Conservation (phyloP, 768 basidiomycete species). For the Rhizopogon sp. region DNA sequence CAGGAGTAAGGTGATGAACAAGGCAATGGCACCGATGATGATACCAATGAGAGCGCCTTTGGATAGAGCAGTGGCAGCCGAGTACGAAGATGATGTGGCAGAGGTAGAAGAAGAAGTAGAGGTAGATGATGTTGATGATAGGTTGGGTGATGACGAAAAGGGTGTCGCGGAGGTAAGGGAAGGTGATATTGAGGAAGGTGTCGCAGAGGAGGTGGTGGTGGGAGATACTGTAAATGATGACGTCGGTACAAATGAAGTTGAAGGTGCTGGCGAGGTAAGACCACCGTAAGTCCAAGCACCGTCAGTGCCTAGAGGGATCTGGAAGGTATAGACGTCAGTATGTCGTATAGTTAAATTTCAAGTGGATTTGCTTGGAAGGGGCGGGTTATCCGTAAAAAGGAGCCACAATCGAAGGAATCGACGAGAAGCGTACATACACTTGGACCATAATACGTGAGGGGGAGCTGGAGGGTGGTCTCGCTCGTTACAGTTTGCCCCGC, state of each 20-base stretch:
- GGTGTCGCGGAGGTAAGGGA: conserved; percentile 24
- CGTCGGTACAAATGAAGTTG: conserved; percentile 14
- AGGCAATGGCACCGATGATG: conserved; percentile 50
- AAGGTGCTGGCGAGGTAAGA: conserved; percentile 55
- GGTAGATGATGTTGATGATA: conserved; percentile 21
- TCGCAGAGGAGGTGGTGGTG: conserved; percentile 15
- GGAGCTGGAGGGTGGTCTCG: conserved; percentile 54
- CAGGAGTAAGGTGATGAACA: conserved; percentile 53
- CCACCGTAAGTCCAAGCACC: conserved; percentile 72
- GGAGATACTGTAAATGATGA: conserved; percentile 22
- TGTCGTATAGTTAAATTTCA: not conserved
- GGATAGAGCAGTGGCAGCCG: conserved; percentile 26
- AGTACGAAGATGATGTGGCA: conserved; percentile 15
- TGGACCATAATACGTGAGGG: conserved; percentile 80
- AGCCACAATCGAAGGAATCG: not conserved
- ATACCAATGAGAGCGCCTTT: conserved; percentile 27
- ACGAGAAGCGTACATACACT: conserved; percentile 48
- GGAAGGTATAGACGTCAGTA: conserved; percentile 4
- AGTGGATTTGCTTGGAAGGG: not conserved
- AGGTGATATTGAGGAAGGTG: conserved; percentile 13
- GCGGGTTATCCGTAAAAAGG: not conserved
- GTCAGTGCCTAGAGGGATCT: conserved; percentile 71
- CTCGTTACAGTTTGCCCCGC: conserved; percentile 53
- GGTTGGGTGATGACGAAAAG: conserved; percentile 20
- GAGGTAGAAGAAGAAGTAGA: conserved; percentile 19